Percentiles rank a stretch among this genome's conserved stretches.
Conservation (phyloP, 2,329 filamentous ascomycete species). For the Phymatotrichopsis omnivora region DNA sequence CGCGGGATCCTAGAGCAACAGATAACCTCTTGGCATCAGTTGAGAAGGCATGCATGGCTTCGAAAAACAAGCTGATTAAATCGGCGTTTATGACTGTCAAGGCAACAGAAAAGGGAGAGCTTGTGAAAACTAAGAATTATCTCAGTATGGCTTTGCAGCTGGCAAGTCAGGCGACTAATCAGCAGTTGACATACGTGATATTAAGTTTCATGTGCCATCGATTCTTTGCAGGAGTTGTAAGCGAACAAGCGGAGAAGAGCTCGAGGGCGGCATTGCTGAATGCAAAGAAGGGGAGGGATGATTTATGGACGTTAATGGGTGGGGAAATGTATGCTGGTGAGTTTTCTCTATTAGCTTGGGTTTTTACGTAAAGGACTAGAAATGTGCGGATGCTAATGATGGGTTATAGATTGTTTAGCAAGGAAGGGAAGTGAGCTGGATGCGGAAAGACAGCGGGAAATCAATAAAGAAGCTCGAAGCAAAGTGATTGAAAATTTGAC, state of each 20-base stretch:
- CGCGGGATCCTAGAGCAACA: slow-evolving; percentile 31
- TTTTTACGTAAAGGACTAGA: background rate
- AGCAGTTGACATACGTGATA: slow-evolving; percentile 50
- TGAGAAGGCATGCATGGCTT: slow-evolving; percentile 43
- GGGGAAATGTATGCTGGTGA: slow-evolving; percentile 28
- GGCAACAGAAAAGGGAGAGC: slow-evolving; percentile 41
- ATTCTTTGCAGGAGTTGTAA: slow-evolving; percentile 53
- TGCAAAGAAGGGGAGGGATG: slow-evolving; percentile 41
- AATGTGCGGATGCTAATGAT: background rate
- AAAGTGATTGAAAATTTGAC: slow-evolving; percentile 20
- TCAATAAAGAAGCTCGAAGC: slow-evolving; percentile 20
- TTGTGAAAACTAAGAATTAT: slow-evolving; percentile 48
- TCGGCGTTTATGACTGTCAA: slow-evolving; percentile 49
- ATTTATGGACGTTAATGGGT: slow-evolving; percentile 38
- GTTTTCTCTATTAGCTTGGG: background rate
- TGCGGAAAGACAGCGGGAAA: slow-evolving; percentile 20
- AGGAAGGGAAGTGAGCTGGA: slow-evolving; percentile 25
- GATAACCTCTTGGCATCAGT: slow-evolving; percentile 34
- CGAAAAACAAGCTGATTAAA: slow-evolving; percentile 46
- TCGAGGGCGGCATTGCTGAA: slow-evolving; percentile 41
- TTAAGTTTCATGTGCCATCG: slow-evolving; percentile 52
- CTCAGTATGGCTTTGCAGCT: slow-evolving; percentile 47
- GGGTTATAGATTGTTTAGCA: slow-evolving; percentile 20
- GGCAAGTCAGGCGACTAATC: slow-evolving; percentile 46
- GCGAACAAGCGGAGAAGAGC: slow-evolving; percentile 45